Conservation (phyloP, 768 basidiomycete species). For the Hortiboletus flavorubellus region DNA sequence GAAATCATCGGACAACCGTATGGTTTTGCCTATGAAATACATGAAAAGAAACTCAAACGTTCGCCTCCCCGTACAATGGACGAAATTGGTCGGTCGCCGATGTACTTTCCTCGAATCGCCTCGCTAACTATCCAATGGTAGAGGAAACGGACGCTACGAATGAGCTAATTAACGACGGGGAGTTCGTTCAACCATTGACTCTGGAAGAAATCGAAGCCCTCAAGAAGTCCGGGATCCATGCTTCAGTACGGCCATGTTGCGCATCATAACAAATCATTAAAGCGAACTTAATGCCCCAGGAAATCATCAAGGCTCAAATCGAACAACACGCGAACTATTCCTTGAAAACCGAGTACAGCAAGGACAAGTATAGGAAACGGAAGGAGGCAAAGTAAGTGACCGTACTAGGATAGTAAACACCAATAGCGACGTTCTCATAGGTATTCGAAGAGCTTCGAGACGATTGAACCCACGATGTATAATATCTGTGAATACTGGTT, state of each 20-base stretch:
- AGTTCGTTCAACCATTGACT: constrained; percentile 80
- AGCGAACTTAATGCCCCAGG: constrained; percentile 44
- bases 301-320: constrained; percentile 94
- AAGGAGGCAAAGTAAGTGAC: constrained; percentile 89
- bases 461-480: constrained; percentile 81
- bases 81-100: constrained; percentile 63
- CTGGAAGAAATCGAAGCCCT: constrained; percentile 79
- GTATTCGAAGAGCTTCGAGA: constrained; percentile 83
- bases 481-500: constrained; percentile 92
- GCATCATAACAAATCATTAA: background rate
- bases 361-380: constrained; percentile 95
- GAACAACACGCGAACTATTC: constrained; percentile 89
- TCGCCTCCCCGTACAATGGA: constrained; percentile 62
- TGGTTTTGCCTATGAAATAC: constrained; percentile 87
- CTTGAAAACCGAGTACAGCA: constrained; percentile 96
- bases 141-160: constrained; percentile 98
- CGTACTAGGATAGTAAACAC: background rate
- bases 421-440: constrained; percentile 38
- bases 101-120: background rate
- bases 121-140: constrained; percentile 28
- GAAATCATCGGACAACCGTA: constrained; percentile 81
- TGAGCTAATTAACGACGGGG: constrained; percentile 88
- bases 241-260: constrained; percentile 49
- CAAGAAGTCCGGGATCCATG: constrained; percentile 79
- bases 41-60: constrained; percentile 62